phyloP scores from a whole-genome alignment of 2,329 filamentous ascomycete species.

The Pestalotiopsis sp. region DNA sequence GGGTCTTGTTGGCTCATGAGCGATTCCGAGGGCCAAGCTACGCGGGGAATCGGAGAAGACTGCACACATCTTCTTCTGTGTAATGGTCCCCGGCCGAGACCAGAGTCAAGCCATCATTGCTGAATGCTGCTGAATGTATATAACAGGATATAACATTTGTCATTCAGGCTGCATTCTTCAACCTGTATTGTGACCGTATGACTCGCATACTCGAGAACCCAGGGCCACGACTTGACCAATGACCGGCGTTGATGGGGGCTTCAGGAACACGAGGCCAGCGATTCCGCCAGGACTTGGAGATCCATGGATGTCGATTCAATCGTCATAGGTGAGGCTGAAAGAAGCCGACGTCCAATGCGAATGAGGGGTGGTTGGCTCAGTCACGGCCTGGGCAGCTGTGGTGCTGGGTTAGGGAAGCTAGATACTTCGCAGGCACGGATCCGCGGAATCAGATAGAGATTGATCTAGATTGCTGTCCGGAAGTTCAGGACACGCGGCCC shows the following conservation, averaged over 20 bases:
- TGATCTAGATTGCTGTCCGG: too few species aligned
- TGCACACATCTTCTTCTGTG: not conserved
- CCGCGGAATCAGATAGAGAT: not conserved
- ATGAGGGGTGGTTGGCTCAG: not conserved
- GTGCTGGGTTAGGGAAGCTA: not conserved
- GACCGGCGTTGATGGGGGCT: not conserved
- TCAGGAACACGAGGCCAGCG: not conserved
- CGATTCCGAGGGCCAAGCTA: not conserved
- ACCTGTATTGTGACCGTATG: not conserved
- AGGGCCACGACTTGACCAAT: not conserved
- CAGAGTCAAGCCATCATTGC: not conserved
- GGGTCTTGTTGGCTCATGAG: not conserved
- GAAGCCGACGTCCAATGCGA: not conserved
- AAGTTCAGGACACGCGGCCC: too few species aligned
- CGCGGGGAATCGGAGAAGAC: not conserved
- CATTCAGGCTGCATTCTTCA: not conserved
- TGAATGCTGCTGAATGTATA: not conserved
- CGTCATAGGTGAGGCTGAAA: slow-evolving; percentile 15
- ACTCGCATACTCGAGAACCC: not conserved
- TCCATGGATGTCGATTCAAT: slow-evolving; percentile 5
- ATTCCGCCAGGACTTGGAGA: slow-evolving; percentile 3
- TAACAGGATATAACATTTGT: not conserved
- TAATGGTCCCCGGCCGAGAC: not conserved
- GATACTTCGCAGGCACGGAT: not conserved
- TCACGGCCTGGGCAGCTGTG: not conserved